Evolutionary conservation across 495 filamentous ascomycete genomes (phyloP).

Genomic region (Lophium mytilinum): DNA sequence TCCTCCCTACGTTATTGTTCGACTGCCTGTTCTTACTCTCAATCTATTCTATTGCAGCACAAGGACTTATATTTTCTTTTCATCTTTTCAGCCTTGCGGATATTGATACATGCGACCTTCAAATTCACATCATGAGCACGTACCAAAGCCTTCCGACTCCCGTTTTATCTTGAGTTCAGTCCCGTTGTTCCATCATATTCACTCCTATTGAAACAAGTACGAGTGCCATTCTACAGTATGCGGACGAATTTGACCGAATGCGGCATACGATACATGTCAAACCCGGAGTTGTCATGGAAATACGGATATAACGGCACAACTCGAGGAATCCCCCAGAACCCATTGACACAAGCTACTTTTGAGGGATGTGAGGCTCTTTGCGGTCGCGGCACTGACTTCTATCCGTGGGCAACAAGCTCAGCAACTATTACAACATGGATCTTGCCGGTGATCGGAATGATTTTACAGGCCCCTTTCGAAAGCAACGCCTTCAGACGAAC

Average conservation of each 20-base stretch:
- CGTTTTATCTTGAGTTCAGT: too few relatives aligned
- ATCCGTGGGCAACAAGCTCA: constrained; percentile 30
- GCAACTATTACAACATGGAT: constrained; percentile 42
- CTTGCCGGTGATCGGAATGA: constrained; percentile 37
- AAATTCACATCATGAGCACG: too few relatives aligned
- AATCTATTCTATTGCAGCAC: too few relatives aligned
- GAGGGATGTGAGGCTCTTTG: constrained; percentile 30
- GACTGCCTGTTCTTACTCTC: too few relatives aligned
- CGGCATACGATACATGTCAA: constrained; percentile 10
- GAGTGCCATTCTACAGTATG: background rate
- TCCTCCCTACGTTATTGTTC: too few relatives aligned
- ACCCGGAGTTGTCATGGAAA: background rate
- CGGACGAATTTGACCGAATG: constrained; percentile 21
- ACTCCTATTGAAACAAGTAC: too few relatives aligned
- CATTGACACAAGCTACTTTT: constrained; percentile 19
- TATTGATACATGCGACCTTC: too few relatives aligned
- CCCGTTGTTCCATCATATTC: too few relatives aligned
- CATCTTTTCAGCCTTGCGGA: too few relatives aligned
- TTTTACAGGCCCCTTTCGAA: constrained; percentile 42
- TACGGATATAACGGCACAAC: constrained; percentile 21
- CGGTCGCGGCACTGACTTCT: constrained; percentile 25
- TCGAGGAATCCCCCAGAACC: constrained; percentile 15
- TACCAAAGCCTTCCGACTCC: too few relatives aligned
- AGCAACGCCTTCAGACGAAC: constrained; percentile 38
- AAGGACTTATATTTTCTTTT: too few relatives aligned